These are phyloP conservation scores for Aaosphaeria arxii DNA, from an alignment of 2,329 filamentous ascomycete genomes.

Conservation along the genomic window DNA sequence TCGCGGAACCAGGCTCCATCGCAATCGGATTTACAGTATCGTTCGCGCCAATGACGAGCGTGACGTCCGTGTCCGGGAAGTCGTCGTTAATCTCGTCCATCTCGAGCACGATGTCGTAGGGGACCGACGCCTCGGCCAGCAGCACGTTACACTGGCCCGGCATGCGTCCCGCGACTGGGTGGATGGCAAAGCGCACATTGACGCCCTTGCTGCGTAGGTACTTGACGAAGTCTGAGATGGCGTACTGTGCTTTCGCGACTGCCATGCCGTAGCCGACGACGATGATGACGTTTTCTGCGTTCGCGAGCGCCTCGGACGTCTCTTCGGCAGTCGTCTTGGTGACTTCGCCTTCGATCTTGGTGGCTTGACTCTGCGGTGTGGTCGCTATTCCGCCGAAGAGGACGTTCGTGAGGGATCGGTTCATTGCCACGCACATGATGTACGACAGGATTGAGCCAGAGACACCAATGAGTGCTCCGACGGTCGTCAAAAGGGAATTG, in stretches of 20 bases:
- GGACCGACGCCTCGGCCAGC: constrained; percentile 81
- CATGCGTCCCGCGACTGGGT: constrained; percentile 88
- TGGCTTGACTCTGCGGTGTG: constrained; percentile 58
- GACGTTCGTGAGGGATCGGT: constrained; percentile 83
- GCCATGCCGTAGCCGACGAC: constrained; percentile 94
- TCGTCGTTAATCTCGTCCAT: constrained; percentile 98
- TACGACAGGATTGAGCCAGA: constrained; percentile 80
- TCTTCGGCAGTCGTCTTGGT: constrained; percentile 79
- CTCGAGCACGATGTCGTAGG: constrained; percentile 88
- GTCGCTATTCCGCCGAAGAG: constrained; percentile 78
- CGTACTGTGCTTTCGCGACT: constrained; percentile 89
- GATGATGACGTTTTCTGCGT: constrained; percentile 82
- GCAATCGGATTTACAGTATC: constrained; percentile 92
- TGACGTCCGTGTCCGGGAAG: constrained; percentile 80
- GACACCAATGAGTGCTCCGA: constrained; percentile 83
- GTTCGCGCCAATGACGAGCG: constrained; percentile 86
- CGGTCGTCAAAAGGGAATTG: constrained; percentile 78
- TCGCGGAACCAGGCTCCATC: constrained; percentile 75
- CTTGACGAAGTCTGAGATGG: constrained; percentile 76
- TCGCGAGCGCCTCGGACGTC: constrained; percentile 69
- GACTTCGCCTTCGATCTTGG: constrained; percentile 74
- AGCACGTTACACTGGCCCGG: constrained; percentile 91
- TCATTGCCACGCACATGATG: constrained; percentile 78
- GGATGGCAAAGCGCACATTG: constrained; percentile 84
- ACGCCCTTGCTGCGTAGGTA: constrained; percentile 72